Evolutionary conservation across 805 yeast genomes (phyloP), one percentile per base, ranked within the genome.

Genomic region (Brettanomyces custersianus): DNA sequence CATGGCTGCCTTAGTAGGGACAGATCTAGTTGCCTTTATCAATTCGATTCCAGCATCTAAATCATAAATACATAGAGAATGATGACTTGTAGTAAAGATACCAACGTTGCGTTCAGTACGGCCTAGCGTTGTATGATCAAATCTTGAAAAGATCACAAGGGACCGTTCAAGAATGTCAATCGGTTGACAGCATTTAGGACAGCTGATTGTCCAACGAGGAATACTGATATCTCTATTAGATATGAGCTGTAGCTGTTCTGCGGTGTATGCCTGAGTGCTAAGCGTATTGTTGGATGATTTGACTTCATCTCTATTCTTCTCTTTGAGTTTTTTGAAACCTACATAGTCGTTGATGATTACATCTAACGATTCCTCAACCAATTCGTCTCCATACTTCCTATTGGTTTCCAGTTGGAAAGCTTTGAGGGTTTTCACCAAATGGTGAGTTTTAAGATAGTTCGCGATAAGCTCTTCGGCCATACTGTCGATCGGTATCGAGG

Each of bases 391-490:
- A 34, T 49, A 49, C 26, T 47, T 51, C 29, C 40, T 53, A 9
- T 72, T 70, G 31, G 62, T 48, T 38, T 73, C 78, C 12, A 46
- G 41, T 42, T 75, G 70, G 33, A 79, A 71, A 3, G 59, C 47
- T n/a, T 54, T 48, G 11, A 78, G 53, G 0, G 88, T 72, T 1
- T 57, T 59, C 2, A 37, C 41, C 32, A 64, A 66, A 1, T 73
- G 71, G 20, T 73, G 63, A n/a, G 64, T 57, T 20, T 63, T 52
- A n/a, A 81, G 62, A 43, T 71, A 80, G 21, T 75, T 73, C 0
- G 83, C 86, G 10, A 81, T 62, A 22, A 79, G 52, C 2, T 59
- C 45, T 33, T 55, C 42, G 9, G 45, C 37, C n/a, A n/a, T n/a
- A n/a, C n/a, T n/a, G n/a, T n/a, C n/a, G n/a, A n/a, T n/a, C n/a